Percentiles rank a stretch among this genome's conserved stretches.
Conservation (phyloP, 2,329 filamentous ascomycete species). For the Phyllosticta citriasiana region DNA sequence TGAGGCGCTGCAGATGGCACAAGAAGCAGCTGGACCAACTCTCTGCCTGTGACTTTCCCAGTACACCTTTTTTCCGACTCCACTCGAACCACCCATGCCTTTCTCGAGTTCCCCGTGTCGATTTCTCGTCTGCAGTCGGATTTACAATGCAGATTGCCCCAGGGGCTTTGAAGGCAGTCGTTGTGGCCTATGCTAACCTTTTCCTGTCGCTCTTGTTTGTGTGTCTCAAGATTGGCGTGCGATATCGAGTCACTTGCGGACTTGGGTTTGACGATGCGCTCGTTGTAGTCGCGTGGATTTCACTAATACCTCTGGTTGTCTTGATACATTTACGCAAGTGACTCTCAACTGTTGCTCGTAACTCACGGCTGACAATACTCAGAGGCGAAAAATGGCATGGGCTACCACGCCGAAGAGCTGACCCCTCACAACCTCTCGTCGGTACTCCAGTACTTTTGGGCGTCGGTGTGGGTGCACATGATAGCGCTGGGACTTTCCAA, state of each 20-base stretch:
- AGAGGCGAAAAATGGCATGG: constrained; percentile 24
- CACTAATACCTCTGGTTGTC: constrained; percentile 2
- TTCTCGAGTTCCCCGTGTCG: background rate
- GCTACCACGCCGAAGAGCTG: constrained; percentile 14
- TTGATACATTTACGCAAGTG: constrained; percentile 3
- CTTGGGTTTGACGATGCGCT: constrained; percentile 4
- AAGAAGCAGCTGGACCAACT: background rate
- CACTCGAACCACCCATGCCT: background rate
- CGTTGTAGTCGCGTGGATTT: background rate
- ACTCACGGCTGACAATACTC: background rate
- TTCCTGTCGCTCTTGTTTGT: constrained; percentile 1
- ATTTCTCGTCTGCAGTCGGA: background rate
- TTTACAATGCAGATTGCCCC: background rate
- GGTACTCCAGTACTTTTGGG: constrained; percentile 19
- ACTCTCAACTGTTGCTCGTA: background rate
- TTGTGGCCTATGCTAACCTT: background rate
- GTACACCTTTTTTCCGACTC: background rate
- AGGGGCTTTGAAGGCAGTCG: background rate
- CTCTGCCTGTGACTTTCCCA: background rate
- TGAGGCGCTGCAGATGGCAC: background rate
- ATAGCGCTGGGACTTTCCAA: constrained; percentile 19
- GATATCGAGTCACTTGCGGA: background rate
- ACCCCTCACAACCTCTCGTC: constrained; percentile 19
- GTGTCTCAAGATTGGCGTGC: background rate
- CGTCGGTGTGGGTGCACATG: constrained; percentile 24